Conservation (phyloP, 1,284 basidiomycete species). For the Ganoderma leucocontextum region DNA sequence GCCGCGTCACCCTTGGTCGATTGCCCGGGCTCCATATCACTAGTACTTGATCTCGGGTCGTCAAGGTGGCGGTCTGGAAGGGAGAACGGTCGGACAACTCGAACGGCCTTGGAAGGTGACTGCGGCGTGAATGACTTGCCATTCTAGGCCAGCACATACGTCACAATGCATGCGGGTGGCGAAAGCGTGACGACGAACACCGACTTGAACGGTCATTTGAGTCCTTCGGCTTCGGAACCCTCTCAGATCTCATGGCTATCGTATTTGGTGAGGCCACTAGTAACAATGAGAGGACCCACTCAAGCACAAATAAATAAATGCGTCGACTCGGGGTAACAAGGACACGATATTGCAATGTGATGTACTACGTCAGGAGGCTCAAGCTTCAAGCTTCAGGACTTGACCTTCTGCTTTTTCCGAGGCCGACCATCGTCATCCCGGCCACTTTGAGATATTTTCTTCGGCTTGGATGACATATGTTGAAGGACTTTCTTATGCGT, state of each 20-base stretch:
- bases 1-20: neutral
- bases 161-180: too few species aligned
- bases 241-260: too few species aligned
- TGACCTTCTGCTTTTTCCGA: constrained; percentile 8
- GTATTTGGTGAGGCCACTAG: neutral
- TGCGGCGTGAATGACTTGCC: neutral
- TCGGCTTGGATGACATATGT: constrained; percentile 7
- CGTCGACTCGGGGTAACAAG: too few species aligned
- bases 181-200: too few species aligned
- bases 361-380: neutral
- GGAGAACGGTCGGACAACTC: neutral
- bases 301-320: too few species aligned
- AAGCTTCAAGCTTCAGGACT: too few species aligned
- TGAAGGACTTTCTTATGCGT: constrained; percentile 14
- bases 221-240: too few species aligned
- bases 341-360: neutral
- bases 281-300: neutral
- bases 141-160: neutral
- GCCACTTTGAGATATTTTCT: neutral
- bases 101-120: neutral
- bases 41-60: neutral
- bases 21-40: neutral
- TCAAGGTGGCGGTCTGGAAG: neutral
- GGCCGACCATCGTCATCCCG: neutral
- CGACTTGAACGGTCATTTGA: too few species aligned